Percentiles rank a stretch among this genome's conserved stretches.
These are phyloP conservation scores for Lichtheimia ramosa DNA, from an alignment of 371 early-diverging fungal species.

Conservation along the genomic window DNA sequence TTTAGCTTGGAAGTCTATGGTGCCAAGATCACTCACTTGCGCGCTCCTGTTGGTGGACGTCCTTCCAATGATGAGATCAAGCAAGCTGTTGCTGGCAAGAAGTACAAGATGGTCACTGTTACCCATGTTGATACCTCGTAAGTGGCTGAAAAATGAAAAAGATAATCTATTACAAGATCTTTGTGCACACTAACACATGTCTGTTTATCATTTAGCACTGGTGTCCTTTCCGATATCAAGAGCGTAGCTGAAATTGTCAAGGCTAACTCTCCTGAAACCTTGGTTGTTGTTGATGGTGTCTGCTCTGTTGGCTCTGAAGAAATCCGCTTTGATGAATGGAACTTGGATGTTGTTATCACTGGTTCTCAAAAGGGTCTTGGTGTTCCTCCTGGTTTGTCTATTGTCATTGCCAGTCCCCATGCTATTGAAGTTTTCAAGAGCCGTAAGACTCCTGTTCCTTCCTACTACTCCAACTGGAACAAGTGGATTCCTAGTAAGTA, in stretches of 20 bases:
- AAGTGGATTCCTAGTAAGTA: constrained; percentile 82
- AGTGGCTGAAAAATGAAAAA: constrained; percentile 6
- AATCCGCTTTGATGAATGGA: constrained; percentile 91
- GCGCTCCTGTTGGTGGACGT: constrained; percentile 66
- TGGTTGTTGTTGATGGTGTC: constrained; percentile 94
- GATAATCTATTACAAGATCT: too few relatives aligned
- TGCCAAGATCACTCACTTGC: constrained; percentile 77
- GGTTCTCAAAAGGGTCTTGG: constrained; percentile 97
- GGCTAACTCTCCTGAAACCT: constrained; percentile 79
- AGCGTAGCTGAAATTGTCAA: constrained; percentile 74
- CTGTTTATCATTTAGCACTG: constrained; percentile 52
- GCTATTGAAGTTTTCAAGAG: constrained; percentile 69
- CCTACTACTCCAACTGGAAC: constrained; percentile 81
- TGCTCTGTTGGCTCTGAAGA: constrained; percentile 95
- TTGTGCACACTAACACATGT: not conserved
- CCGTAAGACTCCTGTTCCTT: constrained; percentile 71
- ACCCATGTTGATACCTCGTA: constrained; percentile 96
- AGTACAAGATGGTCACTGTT: constrained; percentile 86
- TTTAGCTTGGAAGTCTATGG: constrained; percentile 84
- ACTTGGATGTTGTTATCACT: constrained; percentile 85
- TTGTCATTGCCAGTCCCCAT: constrained; percentile 78
- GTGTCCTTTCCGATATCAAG: constrained; percentile 85
- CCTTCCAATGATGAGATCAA: constrained; percentile 63
- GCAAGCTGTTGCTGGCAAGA: constrained; percentile 50
- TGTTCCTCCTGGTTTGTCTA: constrained; percentile 82